phyloP scores from a whole-genome alignment of 805 yeast species.

The Lipomyces yamadae region DNA sequence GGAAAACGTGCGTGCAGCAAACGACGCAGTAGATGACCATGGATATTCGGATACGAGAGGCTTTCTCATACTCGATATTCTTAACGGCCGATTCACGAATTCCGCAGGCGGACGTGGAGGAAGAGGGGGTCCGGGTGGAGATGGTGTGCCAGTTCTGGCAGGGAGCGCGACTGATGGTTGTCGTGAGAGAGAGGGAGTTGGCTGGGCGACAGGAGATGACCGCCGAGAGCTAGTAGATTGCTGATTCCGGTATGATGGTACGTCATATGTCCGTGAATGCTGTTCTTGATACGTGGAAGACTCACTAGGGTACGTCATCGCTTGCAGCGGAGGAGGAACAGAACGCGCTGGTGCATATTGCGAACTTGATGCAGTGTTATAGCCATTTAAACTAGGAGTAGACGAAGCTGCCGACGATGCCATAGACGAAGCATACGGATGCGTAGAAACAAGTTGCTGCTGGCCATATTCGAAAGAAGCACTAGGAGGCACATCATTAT shows the following conservation, averaged over 20 bases:
- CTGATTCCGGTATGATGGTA: conserved; percentile 8
- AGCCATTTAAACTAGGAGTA: conserved; percentile 8
- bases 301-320: conserved; percentile 19
- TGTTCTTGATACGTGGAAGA: conserved; percentile 2
- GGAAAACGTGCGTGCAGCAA: conserved; percentile 20
- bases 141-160: conserved; percentile 19
- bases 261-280: conserved; percentile 4
- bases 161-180: conserved; percentile 23
- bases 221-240: conserved; percentile 6
- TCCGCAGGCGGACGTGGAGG: conserved; percentile 35
- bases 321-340: conserved; percentile 17
- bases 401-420: conserved; percentile 10
- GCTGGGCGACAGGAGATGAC: conserved; percentile 5
- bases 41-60: conserved; percentile 33
- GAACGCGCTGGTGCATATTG: neutral
- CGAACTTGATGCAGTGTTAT: conserved; percentile 8
- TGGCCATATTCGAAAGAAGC: neutral
- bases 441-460: neutral
- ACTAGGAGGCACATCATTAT: neutral
- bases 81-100: conserved; percentile 19
- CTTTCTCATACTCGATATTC: conserved; percentile 24
- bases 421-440: conserved; percentile 5
- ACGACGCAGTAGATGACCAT: conserved; percentile 28
- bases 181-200: conserved; percentile 9
- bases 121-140: conserved; percentile 31